phyloP scores from a whole-genome alignment of 75 land plant genomes.

The Azolla pinnata region DNA sequence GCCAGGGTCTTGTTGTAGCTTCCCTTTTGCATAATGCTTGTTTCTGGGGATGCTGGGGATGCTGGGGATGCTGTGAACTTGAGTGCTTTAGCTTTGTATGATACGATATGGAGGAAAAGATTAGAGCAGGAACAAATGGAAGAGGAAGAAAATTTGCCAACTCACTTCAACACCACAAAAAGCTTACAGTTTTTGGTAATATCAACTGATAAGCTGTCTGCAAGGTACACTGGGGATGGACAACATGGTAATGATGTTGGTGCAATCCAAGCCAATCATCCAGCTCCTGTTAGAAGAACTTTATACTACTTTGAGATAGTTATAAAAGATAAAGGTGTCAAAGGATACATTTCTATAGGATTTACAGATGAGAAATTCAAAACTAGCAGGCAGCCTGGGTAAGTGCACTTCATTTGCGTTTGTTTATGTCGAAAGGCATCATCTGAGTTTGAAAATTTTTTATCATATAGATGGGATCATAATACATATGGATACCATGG shows the following conservation, averaged over 20 bases:
- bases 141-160: constrained; percentile 55
- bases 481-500: constrained; percentile 97
- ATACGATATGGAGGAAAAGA: not conserved
- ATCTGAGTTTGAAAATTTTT: not conserved
- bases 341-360: constrained; percentile 69
- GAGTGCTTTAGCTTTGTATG: too few relatives aligned
- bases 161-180: constrained; percentile 64
- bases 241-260: constrained; percentile 91
- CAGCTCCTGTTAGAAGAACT: constrained; percentile 60
- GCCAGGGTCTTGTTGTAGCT: too few relatives aligned
- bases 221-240: constrained; percentile 43
- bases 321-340: constrained; percentile 60
- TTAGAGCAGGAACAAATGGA: constrained; percentile 16
- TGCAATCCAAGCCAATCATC: constrained; percentile 69
- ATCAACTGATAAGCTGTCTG: constrained; percentile 75
- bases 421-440: not conserved
- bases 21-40: too few relatives aligned
- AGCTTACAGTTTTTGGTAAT: constrained; percentile 57
- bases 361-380: constrained; percentile 66
- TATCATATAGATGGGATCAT: constrained; percentile 62
- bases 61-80: too few relatives aligned
- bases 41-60: too few relatives aligned
- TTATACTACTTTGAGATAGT: constrained; percentile 88
- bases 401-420: too few relatives aligned
- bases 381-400: constrained; percentile 87